A percentile compares a stretch with the other conserved stretches of the same genome.
Evolutionary conservation across 371 early-diverging fungal species (phyloP).

Genomic region (Smittium culicis): DNA sequence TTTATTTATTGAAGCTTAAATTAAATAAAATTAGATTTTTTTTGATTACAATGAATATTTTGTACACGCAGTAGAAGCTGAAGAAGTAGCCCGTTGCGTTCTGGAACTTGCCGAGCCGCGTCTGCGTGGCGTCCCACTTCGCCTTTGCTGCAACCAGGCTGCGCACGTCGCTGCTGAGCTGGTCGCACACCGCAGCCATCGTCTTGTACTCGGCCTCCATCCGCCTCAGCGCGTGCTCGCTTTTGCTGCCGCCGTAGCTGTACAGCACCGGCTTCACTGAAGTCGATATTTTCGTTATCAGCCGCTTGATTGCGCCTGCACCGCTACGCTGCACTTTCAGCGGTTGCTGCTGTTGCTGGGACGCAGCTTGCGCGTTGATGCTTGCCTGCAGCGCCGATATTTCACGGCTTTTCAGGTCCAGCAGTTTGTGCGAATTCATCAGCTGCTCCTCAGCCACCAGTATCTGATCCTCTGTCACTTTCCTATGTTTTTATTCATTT

Average conservation of each 20-base stretch:
- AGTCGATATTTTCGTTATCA: neutral
- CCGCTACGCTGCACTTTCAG: neutral
- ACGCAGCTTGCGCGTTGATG: too few relatives aligned
- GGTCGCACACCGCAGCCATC: neutral
- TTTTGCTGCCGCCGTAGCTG: neutral
- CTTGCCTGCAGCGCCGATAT: neutral
- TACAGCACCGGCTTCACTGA: neutral
- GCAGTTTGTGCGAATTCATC: too few relatives aligned
- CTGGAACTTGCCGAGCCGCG: conserved; percentile 60
- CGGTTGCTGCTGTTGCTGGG: neutral
- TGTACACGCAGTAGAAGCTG: conserved; percentile 77
- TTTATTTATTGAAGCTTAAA: neutral
- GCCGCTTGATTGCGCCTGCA: neutral
- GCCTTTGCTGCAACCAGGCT: conserved; percentile 43
- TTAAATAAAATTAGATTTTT: neutral
- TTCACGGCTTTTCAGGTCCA: too few relatives aligned
- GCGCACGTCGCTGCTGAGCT: conserved; percentile 43
- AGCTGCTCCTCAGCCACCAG: too few relatives aligned
- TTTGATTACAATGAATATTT: conserved; percentile 33
- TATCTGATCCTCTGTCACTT: too few relatives aligned
- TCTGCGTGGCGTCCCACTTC: conserved; percentile 40
- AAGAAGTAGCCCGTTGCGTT: conserved; percentile 66
- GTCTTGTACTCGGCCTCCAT: conserved; percentile 25
- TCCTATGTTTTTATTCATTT: neutral
- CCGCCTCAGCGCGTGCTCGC: conserved; percentile 41